Evolutionary conservation across 129 eudicot species (phyloP).

Genomic region (Ambrosia trifida): DNA sequence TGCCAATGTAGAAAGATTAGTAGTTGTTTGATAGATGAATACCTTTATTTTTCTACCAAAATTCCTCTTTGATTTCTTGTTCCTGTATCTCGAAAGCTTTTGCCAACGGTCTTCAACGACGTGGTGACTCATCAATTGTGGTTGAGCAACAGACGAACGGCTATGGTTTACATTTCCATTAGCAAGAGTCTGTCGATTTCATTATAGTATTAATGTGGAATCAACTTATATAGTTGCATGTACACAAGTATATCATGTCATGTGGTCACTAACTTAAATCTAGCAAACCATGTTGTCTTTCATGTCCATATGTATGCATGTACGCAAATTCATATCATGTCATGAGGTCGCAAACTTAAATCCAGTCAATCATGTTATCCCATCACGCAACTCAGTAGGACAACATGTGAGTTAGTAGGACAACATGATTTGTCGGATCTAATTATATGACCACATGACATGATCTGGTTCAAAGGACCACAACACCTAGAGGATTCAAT

Average conservation of each 20-base stretch:
- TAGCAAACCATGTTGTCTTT: not conserved
- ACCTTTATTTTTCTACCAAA: conserved; percentile 95
- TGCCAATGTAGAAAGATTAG: not conserved
- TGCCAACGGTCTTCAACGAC: conserved; percentile 56
- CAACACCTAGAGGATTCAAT: not conserved
- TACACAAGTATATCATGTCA: no score
- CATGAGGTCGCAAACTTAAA: not conserved
- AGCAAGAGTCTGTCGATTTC: conserved; percentile 32
- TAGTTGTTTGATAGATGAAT: not conserved
- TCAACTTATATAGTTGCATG: no score
- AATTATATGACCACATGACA: no score
- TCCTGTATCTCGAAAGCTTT: conserved; percentile 93
- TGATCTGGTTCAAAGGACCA: not conserved
- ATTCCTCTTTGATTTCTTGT: conserved; percentile 81
- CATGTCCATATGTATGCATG: no score
- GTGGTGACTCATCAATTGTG: conserved; percentile 29
- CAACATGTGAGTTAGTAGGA: not conserved
- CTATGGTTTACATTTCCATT: conserved; percentile 19
- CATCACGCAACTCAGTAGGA: no score
- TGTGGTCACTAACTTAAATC: not conserved
- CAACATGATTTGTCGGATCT: not conserved
- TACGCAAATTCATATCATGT: no score
- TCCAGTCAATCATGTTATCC: not conserved
- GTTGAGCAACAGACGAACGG: conserved; percentile 17
- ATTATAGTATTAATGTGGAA: not conserved